Evolutionary conservation across 768 basidiomycete genomes (phyloP).

Genomic region (Mycena albidolilacea): DNA sequence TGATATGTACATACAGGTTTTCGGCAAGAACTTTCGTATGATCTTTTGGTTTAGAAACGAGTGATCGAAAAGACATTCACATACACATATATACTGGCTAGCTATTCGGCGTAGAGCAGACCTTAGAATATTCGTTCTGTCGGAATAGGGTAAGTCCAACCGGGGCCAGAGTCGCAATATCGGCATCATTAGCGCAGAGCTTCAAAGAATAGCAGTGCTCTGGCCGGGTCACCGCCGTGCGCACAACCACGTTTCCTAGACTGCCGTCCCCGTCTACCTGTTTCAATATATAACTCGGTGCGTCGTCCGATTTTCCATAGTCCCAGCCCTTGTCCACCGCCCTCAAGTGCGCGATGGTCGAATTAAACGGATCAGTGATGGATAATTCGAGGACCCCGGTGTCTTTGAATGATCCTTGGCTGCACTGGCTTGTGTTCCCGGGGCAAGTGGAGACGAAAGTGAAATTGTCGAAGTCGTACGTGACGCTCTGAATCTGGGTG

Average conservation of each 20-base stretch:
- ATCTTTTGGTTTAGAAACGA: too few relatives aligned
- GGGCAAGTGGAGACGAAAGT: background rate
- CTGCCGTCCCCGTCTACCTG: constrained; percentile 1
- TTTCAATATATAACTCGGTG: constrained; percentile 13
- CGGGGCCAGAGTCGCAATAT: constrained; percentile 8
- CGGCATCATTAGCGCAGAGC: constrained; percentile 11
- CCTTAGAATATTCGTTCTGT: constrained; percentile 16
- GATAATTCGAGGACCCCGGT: constrained; percentile 10
- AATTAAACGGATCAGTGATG: background rate
- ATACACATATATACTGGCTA: too few relatives aligned
- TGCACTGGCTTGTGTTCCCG: constrained; percentile 3
- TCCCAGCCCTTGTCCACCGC: constrained; percentile 16
- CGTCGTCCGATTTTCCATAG: constrained; percentile 18
- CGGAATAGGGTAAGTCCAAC: constrained; percentile 15
- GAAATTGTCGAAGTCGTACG: constrained; percentile 15
- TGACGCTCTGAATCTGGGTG: background rate
- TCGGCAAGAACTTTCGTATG: too few relatives aligned
- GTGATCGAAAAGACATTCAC: too few relatives aligned
- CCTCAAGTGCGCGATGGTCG: background rate
- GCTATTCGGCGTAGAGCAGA: constrained; percentile 23
- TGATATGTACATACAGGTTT: too few relatives aligned
- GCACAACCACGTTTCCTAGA: constrained; percentile 7
- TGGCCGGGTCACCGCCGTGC: constrained; percentile 18
- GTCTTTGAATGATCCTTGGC: constrained; percentile 1
- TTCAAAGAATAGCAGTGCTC: background rate